Percentiles rank a stretch among this genome's conserved stretches.
phyloP scores from a whole-genome alignment of 352 stramenopile species.

The Peronospora farinosa region DNA sequence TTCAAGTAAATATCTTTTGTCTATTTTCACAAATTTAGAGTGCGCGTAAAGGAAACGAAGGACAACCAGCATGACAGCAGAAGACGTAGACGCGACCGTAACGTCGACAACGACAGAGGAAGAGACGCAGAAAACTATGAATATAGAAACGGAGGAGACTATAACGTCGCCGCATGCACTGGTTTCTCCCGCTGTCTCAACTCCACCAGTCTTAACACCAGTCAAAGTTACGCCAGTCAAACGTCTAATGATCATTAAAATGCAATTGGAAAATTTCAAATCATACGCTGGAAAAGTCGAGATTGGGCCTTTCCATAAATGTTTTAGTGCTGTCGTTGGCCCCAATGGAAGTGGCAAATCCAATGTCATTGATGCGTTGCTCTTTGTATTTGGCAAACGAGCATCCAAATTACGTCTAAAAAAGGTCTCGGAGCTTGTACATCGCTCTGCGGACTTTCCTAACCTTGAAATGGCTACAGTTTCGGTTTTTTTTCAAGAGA shows the following conservation, averaged over 20 bases:
- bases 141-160: constrained; percentile 1
- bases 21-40: constrained; percentile 26
- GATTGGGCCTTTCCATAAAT: constrained; percentile 99
- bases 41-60: constrained; percentile 12
- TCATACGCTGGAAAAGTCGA: constrained; percentile 94
- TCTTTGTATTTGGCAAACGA: constrained; percentile 99
- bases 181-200: background rate
- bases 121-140: background rate
- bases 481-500: constrained; percentile 97
- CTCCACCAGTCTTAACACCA: constrained; percentile 20
- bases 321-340: constrained; percentile 96
- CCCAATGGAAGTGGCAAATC: constrained; percentile 99
- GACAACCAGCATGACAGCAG: constrained; percentile 1
- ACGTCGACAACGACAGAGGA: constrained; percentile 1
- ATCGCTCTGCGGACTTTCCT: constrained; percentile 89
- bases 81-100: constrained; percentile 9
- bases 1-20: background rate
- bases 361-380: constrained; percentile 99
- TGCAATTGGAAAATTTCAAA: constrained; percentile 99
- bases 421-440: constrained; percentile 97
- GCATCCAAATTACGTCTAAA: constrained; percentile 95
- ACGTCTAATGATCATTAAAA: constrained; percentile 96
- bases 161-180: background rate
- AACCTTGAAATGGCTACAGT: constrained; percentile 92
- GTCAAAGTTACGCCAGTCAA: constrained; percentile 28